Percentiles rank a stretch among this genome's conserved stretches.
These are phyloP conservation scores for Triticum aestivum DNA, from an alignment of 176 grass and related monocot species.

Conservation along the genomic window IWGSC_CS_RefSeq_v2.1 NC_057810.1:199090891-199091390, in stretches of 20 bases:
- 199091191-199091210: conserved; percentile 79
- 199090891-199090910: background rate
- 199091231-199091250: conserved; percentile 91
- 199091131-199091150: background rate
- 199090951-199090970: background rate
- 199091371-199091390: background rate
- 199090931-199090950: background rate
- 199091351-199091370: background rate
- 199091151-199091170: background rate
- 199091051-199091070: conserved; percentile 78
- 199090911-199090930: background rate
- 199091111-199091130: background rate
- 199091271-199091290: conserved; percentile 74
- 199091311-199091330: background rate
- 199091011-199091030: conserved; percentile 85
- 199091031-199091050: conserved; percentile 96
- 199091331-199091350: background rate
- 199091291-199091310: conserved; percentile 80
- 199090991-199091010: conserved; percentile 88
- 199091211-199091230: conserved; percentile 98
- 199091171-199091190: conserved; percentile 11
- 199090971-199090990: conserved; percentile 6
- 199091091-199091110: conserved; percentile 51
- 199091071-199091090: conserved; percentile 93
- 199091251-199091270: conserved; percentile 81